phyloP scores from a whole-genome alignment of 805 yeast species.

The Cyberlindnera misumaiensis region DNA sequence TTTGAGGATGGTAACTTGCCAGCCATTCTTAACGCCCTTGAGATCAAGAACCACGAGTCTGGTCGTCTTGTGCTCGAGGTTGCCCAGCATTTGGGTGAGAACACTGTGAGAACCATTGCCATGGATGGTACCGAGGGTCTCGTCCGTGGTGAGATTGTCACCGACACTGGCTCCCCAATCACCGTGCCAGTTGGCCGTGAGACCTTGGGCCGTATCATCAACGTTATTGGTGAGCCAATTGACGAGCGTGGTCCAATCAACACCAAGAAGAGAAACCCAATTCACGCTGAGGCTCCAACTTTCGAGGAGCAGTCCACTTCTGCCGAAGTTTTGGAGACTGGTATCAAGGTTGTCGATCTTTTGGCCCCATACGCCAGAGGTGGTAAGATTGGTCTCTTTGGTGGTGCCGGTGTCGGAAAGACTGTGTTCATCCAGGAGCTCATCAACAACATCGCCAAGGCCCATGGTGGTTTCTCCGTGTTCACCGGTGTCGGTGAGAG shows the following conservation, averaged over 20 bases:
- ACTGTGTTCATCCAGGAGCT: constrained; percentile 99
- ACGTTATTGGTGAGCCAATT: constrained; percentile 98
- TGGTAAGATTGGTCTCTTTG: constrained; percentile 99
- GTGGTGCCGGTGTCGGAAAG: constrained; percentile 99
- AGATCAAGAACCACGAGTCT: constrained; percentile 67
- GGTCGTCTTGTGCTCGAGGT: constrained; percentile 93
- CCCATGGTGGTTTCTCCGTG: constrained; percentile 99
- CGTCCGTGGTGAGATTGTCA: constrained; percentile 90
- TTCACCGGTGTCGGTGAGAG: constrained; percentile 99
- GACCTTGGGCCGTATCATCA: constrained; percentile 96
- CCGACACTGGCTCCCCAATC: constrained; percentile 97
- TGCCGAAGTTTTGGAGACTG: constrained; percentile 98
- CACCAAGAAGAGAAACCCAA: constrained; percentile 89
- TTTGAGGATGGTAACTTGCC: constrained; percentile 97
- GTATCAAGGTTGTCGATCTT: constrained; percentile 99
- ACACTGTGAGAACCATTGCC: constrained; percentile 99
- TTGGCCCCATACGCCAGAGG: constrained; percentile 99
- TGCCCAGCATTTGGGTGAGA: constrained; percentile 99
- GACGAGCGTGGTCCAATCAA: constrained; percentile 99
- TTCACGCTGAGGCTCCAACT: constrained; percentile 96
- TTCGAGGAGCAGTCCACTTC: constrained; percentile 96
- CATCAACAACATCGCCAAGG: constrained; percentile 99
- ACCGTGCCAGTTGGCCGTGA: constrained; percentile 99
- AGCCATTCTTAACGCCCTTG: constrained; percentile 94
- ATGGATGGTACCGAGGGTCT: constrained; percentile 99